These are phyloP conservation scores for Amanita pseudoporphyria DNA, from an alignment of 768 basidiomycete species.

Conservation along the genomic window DNA sequence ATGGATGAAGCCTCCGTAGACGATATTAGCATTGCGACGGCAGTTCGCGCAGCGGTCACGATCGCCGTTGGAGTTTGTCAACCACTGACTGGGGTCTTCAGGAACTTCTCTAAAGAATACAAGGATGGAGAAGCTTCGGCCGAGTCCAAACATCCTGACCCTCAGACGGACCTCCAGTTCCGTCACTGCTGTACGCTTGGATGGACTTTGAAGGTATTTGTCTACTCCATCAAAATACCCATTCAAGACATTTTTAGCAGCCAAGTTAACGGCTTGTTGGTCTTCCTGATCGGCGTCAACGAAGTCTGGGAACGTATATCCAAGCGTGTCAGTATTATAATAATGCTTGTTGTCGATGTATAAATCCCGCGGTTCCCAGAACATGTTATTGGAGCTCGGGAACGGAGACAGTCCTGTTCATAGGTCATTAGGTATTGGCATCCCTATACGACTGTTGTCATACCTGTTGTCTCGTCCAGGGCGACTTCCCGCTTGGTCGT, in stretches of 20 bases:
- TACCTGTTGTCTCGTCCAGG: constrained; percentile 21
- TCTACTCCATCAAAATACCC: not conserved
- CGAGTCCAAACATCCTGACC: constrained; percentile 33
- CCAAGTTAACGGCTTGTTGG: not conserved
- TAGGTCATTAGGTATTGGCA: not conserved
- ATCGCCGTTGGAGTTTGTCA: constrained; percentile 20
- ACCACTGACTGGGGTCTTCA: constrained; percentile 28
- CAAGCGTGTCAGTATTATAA: constrained; percentile 21
- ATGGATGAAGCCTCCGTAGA: constrained; percentile 36
- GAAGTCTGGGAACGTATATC: constrained; percentile 46
- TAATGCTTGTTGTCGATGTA: not conserved
- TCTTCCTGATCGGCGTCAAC: not conserved
- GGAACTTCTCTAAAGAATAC: constrained; percentile 38
- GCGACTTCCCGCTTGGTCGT: constrained; percentile 16
- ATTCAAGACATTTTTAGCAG: not conserved
- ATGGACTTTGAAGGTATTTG: constrained; percentile 3
- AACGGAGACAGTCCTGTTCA: constrained; percentile 35
- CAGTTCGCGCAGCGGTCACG: constrained; percentile 32
- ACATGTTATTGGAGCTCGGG: constrained; percentile 26
- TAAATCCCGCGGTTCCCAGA: constrained; percentile 26
- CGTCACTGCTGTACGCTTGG: constrained; percentile 9
- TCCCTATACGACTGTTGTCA: constrained; percentile 1
- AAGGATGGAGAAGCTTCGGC: constrained; percentile 31
- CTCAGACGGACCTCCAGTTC: constrained; percentile 37
- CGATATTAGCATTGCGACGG: constrained; percentile 18